Evolutionary conservation across 106 monocot genomes (phyloP), one percentile per base, ranked within the genome.

Genomic region (Dendrobium huoshanense): DNA sequence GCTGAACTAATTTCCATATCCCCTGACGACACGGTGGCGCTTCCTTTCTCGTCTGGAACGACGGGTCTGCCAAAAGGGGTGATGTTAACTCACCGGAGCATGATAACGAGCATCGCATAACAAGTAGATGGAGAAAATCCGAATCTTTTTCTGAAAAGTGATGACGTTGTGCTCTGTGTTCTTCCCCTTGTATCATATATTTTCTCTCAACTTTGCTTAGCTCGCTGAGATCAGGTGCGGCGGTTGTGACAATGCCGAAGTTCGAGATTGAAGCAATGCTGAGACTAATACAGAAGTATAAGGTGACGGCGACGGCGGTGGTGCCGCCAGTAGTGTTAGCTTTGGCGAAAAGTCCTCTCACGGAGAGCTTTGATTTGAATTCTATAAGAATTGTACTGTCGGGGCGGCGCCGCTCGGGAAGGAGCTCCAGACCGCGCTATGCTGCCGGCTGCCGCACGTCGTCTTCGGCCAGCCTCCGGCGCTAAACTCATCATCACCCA

Each of bases 51-150:
- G 31, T 96, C 96, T 3, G 96, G 96, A 9, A 96, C 92, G 18
- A 97, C 94, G 19, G 96, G 94, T 7, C 75, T 94, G 45, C 96
- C 96, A 6, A 97, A 97, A 61, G 92, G 96, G 1, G 96, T 97
- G 73, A 74, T 92, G 17, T 74, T 97, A 18, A 97, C 96, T 1
- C 94, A 94, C 89, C 58, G 76, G 81, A 90, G 90, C 78, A 16
- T 94, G 33, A 73, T 92, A 29, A 29, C 29, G 29, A 29, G 29
- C 29, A 29, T 29, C 29, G 1, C 29, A 0, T 0, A 29, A 29
- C 29, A 29, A 29, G 29, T 29, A 29, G 29, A 29, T 29, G 29
- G 29, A 29, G 29, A 29, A 29, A 29, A 29, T 29, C 29, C 1
- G 29, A 29, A 29, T 29, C 29, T 29, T 29, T 29, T 29, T 29